phyloP scores from a whole-genome alignment of 371 early-diverging fungal species.

The Actinomortierella ambigua region DNA sequence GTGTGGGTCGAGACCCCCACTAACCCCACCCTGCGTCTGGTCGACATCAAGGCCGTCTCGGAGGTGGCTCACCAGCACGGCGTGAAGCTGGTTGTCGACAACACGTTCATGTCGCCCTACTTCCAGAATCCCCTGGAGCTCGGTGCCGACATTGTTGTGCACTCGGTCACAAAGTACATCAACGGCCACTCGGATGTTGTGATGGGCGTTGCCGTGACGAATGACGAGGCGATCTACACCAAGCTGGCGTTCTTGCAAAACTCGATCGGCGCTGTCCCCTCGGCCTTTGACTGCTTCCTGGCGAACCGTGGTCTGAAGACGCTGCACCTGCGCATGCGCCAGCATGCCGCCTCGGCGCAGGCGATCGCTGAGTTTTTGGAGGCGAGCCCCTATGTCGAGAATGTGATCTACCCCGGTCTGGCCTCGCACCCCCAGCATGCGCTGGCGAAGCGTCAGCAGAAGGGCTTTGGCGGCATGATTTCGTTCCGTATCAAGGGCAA shows the following conservation, averaged over 20 bases:
- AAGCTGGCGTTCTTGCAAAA: conserved; percentile 93
- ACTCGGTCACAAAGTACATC: conserved; percentile 98
- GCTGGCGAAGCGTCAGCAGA: conserved; percentile 77
- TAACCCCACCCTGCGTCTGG: conserved; percentile 94
- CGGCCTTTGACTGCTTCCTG: conserved; percentile 96
- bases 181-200: conserved; percentile 98
- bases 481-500: conserved; percentile 81
- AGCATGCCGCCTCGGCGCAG: conserved; percentile 87
- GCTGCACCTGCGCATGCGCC: conserved; percentile 92
- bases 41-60: conserved; percentile 90
- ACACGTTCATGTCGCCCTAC: conserved; percentile 97
- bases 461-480: conserved; percentile 89
- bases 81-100: conserved; percentile 92
- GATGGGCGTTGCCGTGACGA: conserved; percentile 93
- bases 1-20: conserved; percentile 98
- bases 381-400: conserved; percentile 62
- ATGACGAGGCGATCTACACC: conserved; percentile 70
- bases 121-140: conserved; percentile 92
- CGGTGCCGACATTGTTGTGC: conserved; percentile 97
- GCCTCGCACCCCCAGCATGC: conserved; percentile 83
- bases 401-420: conserved; percentile 89
- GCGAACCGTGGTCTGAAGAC: conserved; percentile 97
- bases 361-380: conserved; percentile 76
- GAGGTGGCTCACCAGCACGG: conserved; percentile 81
- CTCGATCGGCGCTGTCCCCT: conserved; percentile 95